Conservation (phyloP, 192 early-diverging fungal genomes). For the Coemansia sp. region DNA sequence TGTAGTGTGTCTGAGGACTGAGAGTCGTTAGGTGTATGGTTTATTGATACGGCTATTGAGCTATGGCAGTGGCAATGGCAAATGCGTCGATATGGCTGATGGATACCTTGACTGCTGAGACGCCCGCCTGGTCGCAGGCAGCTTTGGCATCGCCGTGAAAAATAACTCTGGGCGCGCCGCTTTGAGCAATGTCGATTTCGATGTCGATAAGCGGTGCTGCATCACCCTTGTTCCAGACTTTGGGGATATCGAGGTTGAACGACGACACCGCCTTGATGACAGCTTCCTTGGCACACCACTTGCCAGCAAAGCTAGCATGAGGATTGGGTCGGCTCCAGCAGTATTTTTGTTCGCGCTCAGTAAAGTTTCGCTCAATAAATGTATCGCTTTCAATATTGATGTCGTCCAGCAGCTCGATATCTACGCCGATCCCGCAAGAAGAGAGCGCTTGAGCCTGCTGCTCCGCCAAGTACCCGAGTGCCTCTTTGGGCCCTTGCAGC, state of each 20-base stretch:
- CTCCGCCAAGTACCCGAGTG: slow-evolving; percentile 19
- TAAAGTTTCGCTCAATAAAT: slow-evolving; percentile 94
- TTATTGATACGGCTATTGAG: slow-evolving; percentile 18
- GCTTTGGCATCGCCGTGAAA: slow-evolving; percentile 80
- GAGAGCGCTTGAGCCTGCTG: slow-evolving; percentile 16
- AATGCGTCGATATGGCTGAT: slow-evolving; percentile 91
- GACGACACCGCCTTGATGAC: slow-evolving; percentile 90
- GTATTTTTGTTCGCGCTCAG: slow-evolving; percentile 71
- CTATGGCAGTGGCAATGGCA: slow-evolving; percentile 84
- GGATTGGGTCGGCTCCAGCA: slow-evolving; percentile 69
- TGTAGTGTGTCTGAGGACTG: slow-evolving; percentile 38
- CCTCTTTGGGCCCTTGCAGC: slow-evolving; percentile 12
- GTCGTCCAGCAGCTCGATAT: slow-evolving; percentile 82
- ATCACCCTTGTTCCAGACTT: slow-evolving; percentile 75
- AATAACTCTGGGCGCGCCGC: slow-evolving; percentile 76
- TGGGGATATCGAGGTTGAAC: slow-evolving; percentile 42
- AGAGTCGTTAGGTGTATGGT: slow-evolving; percentile 30
- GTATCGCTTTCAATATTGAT: slow-evolving; percentile 78
- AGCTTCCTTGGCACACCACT: slow-evolving; percentile 96
- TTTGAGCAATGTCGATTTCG: slow-evolving; percentile 68
- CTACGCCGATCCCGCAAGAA: slow-evolving; percentile 70
- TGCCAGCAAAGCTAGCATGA: slow-evolving; percentile 83
- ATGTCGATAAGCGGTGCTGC: slow-evolving; percentile 88
- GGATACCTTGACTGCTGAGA: slow-evolving; percentile 77
- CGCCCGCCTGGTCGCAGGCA: slow-evolving; percentile 67